Evolutionary conservation across 2,329 filamentous ascomycete genomes (phyloP).

Genomic region (Penicillium sp.): DNA sequence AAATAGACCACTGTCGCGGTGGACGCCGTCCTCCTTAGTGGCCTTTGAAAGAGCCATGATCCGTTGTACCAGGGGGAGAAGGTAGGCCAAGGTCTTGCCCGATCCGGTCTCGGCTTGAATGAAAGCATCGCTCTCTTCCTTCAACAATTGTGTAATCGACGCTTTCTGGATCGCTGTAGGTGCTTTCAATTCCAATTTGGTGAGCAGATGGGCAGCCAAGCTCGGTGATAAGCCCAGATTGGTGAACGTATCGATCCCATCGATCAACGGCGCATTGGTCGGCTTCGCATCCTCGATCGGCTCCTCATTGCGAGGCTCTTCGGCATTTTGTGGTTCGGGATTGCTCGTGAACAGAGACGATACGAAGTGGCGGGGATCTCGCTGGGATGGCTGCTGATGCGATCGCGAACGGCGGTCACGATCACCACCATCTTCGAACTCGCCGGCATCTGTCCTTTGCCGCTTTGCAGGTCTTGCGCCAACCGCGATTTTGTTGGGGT

Average conservation of each 20-base stretch:
- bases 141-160: conserved; percentile 76
- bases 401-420: conserved; percentile 15
- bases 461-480: conserved; percentile 41
- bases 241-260: conserved; percentile 82
- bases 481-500: conserved; percentile 38
- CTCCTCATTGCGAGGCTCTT: conserved; percentile 37
- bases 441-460: conserved; percentile 38
- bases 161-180: conserved; percentile 95
- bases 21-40: conserved; percentile 54
- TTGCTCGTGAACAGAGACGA: conserved; percentile 94
- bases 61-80: conserved; percentile 86
- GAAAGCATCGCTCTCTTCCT: conserved; percentile 85
- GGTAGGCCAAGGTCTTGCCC: conserved; percentile 95
- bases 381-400: conserved; percentile 37
- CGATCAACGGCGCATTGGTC: conserved; percentile 86
- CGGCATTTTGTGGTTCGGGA: conserved; percentile 67
- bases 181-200: conserved; percentile 83
- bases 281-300: conserved; percentile 59
- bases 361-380: conserved; percentile 65
- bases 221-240: conserved; percentile 78
- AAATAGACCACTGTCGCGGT: conserved; percentile 85
- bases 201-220: conserved; percentile 77
- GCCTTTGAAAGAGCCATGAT: conserved; percentile 71
- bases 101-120: conserved; percentile 97
- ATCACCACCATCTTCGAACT: conserved; percentile 11